These are phyloP conservation scores for Leccinum subrobustum DNA, from an alignment of 1,284 basidiomycete genomes.

Conservation along the genomic window DNA sequence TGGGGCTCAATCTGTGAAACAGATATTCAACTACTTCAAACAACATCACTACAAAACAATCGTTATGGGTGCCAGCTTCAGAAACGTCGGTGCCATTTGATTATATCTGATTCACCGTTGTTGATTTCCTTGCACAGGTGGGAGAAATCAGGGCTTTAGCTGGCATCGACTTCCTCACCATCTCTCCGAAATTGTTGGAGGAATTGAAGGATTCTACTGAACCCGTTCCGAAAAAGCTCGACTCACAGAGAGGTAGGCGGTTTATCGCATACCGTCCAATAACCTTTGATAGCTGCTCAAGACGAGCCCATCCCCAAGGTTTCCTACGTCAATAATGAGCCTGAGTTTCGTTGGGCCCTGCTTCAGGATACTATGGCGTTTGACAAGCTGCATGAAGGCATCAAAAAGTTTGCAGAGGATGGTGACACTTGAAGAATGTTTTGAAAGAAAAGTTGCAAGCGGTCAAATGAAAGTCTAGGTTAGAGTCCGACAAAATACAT, in stretches of 20 bases:
- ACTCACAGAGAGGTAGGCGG: constrained; percentile 57
- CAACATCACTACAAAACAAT: constrained; percentile 97
- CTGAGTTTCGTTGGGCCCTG: constrained; percentile 91
- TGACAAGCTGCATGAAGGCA: constrained; percentile 95
- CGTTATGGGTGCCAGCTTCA: constrained; percentile 99
- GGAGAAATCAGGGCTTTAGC: constrained; percentile 95
- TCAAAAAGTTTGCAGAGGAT: constrained; percentile 95
- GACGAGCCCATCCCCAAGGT: constrained; percentile 76
- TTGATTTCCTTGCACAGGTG: constrained; percentile 41
- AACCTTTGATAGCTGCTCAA: constrained; percentile 45
- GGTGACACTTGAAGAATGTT: constrained; percentile 85
- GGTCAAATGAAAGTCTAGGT: constrained; percentile 5
- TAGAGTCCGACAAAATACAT: neutral
- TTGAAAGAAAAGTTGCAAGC: constrained; percentile 74
- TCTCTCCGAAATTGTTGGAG: constrained; percentile 87
- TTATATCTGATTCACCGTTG: neutral
- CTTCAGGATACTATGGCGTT: constrained; percentile 92
- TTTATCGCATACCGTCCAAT: constrained; percentile 1
- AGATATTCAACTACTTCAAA: constrained; percentile 99
- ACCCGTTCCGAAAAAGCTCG: constrained; percentile 83
- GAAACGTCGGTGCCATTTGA: constrained; percentile 62
- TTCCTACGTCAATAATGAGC: constrained; percentile 86
- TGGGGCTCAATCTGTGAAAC: constrained; percentile 92
- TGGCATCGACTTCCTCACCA: constrained; percentile 96
- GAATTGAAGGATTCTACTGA: constrained; percentile 81